These are phyloP conservation scores for Aspergillus sp. DNA, from an alignment of 2,329 filamentous ascomycete species.

Conservation along the genomic window DNA sequence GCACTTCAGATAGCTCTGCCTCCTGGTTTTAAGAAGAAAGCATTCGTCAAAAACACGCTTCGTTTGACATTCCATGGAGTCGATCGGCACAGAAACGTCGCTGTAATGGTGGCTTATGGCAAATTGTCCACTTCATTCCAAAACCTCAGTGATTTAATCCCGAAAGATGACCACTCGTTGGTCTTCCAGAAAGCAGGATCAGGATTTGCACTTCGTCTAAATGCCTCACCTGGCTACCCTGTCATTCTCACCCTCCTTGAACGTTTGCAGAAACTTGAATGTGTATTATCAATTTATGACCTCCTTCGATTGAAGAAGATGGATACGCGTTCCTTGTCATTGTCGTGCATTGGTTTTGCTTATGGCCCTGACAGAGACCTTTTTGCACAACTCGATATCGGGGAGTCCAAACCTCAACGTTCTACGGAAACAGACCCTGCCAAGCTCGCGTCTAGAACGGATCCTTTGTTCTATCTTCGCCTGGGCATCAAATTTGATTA, in stretches of 20 bases:
- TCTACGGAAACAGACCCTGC: slow-evolving; percentile 22
- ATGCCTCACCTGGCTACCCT: slow-evolving; percentile 35
- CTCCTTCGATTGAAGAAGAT: slow-evolving; percentile 35
- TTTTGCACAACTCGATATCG: slow-evolving; percentile 32
- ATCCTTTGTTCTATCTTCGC: slow-evolving; percentile 27
- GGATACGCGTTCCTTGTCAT: slow-evolving; percentile 31
- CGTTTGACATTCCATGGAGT: slow-evolving; percentile 40
- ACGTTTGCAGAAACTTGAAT: slow-evolving; percentile 39
- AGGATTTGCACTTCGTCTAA: slow-evolving; percentile 40
- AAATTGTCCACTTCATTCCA: slow-evolving; percentile 29
- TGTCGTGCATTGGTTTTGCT: slow-evolving; percentile 35
- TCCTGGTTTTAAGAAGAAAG: slow-evolving; percentile 23
- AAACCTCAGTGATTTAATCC: slow-evolving; percentile 25
- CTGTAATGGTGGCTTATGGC: slow-evolving; percentile 38
- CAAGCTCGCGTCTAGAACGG: slow-evolving; percentile 21
- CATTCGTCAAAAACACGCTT: slow-evolving; percentile 35
- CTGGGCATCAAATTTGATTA: slow-evolving; percentile 36
- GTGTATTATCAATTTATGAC: slow-evolving; percentile 35
- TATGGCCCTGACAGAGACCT: slow-evolving; percentile 33
- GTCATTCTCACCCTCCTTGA: slow-evolving; percentile 37
- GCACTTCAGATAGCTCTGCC: slow-evolving; percentile 31
- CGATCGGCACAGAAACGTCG: slow-evolving; percentile 31
- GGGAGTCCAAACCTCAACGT: slow-evolving; percentile 21
- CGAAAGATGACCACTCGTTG: slow-evolving; percentile 31
- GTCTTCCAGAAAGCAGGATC: slow-evolving; percentile 33